These are phyloP conservation scores for Aschersonia sp. DNA, from an alignment of 2,329 filamentous ascomycete species.

Conservation along the genomic window DNA sequence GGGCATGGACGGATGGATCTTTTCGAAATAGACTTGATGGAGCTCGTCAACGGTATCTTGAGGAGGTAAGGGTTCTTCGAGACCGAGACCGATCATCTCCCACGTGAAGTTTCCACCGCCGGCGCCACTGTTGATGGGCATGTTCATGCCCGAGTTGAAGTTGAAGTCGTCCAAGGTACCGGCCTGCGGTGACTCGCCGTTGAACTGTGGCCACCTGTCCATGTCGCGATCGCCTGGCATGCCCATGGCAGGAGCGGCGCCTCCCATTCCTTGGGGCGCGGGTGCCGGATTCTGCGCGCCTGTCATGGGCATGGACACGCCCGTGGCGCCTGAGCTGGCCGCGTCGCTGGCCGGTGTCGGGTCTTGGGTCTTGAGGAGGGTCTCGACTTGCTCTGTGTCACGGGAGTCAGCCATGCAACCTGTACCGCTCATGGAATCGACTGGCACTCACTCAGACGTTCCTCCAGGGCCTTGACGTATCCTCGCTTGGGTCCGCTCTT, in stretches of 20 bases:
- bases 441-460: slow-evolving; percentile 60
- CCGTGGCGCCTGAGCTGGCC: slow-evolving; percentile 14
- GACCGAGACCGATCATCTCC: slow-evolving; percentile 54
- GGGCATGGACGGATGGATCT: slow-evolving; percentile 70
- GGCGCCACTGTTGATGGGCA: slow-evolving; percentile 34
- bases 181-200: slow-evolving; percentile 35
- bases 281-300: slow-evolving; percentile 10
- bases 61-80: slow-evolving; percentile 43
- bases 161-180: slow-evolving; percentile 39
- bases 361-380: slow-evolving; percentile 66
- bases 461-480: slow-evolving; percentile 88
- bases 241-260: slow-evolving; percentile 31
- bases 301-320: slow-evolving; percentile 13
- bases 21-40: slow-evolving; percentile 81
- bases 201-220: slow-evolving; percentile 42
- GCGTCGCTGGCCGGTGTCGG: slow-evolving; percentile 6
- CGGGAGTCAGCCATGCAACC: neutral
- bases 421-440: neutral
- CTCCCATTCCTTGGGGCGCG: slow-evolving; percentile 15
- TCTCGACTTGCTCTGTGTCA: slow-evolving; percentile 73
- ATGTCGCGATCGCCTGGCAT: slow-evolving; percentile 31
- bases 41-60: slow-evolving; percentile 65
- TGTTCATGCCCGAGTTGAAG: slow-evolving; percentile 33
- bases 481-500: slow-evolving; percentile 92
- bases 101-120: slow-evolving; percentile 51